Base-by-base conservation (phyloP, 306 rosid species). In the Dalbergia oliveri region DNA sequence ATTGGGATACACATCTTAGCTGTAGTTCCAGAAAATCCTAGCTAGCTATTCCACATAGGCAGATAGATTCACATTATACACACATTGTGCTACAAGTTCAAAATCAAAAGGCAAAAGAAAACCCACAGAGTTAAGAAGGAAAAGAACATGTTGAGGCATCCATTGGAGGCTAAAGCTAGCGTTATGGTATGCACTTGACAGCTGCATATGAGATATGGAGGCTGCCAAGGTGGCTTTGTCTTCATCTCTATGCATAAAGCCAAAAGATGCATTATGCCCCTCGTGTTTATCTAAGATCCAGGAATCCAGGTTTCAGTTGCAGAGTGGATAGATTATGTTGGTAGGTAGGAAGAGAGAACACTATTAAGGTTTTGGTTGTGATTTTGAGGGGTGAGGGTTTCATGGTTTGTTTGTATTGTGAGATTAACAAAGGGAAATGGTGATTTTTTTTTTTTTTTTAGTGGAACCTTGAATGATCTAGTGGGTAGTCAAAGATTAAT, bases 1-100 rank as follows among this genome's bases (percentile, higher is more conserved):
- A 70, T 90, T 44, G 87, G 86, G 85, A 87, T 62, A 41, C 75
- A 9, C 76, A 82, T 77, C 78, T 83, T 70, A 87, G 82, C 72
- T 76, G 44, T 69, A 70, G 44, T 69, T 21, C n/a, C 4, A 41
- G 35, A 12, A 35, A 56, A 21, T 69, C 41, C 41, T 37, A 37
- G 41, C 41, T 0, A 37, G 41, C 41, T 4, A 37, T 37, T 37
- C 41, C 41, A 37, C 41, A 4, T 4, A n/a, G 1, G 7, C 41
- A 26, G 31, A 2, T 26, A 26, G 31, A 26, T 37, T 37, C 41
- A 37, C 41, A 4, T 37, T 37, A 37, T 6, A 44, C 0, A n/a
- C 23, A n/a, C 23, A 6, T 3, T 37, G 7, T 37, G 41, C 41
- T 37, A 1, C 5, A 21, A 5, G 39, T 59, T 58, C 59, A 39